Percentiles rank a stretch among this genome's conserved stretches.
Conservation (phyloP, 192 early-diverging fungal genomes). For the Paraglomus occultum region DNA sequence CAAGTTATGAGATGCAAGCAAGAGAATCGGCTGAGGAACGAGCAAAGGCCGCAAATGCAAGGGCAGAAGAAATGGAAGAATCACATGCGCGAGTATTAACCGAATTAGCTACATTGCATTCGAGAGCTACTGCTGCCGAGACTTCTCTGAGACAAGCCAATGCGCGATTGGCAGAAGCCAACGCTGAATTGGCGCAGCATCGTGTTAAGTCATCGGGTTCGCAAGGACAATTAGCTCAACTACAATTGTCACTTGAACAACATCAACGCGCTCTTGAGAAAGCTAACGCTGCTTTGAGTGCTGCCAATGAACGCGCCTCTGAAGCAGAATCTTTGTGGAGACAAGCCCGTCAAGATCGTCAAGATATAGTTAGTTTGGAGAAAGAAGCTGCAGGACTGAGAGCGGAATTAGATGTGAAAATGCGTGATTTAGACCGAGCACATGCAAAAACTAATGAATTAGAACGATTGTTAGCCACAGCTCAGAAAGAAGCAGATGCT, state of each 20-base stretch:
- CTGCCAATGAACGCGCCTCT: conserved; percentile 41
- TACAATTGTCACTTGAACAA: conserved; percentile 45
- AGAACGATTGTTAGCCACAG: conserved; percentile 38
- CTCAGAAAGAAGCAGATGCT: conserved; percentile 42
- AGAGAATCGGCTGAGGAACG: conserved; percentile 47
- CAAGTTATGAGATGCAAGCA: conserved; percentile 45
- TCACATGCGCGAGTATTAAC: conserved; percentile 47
- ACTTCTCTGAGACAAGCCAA: conserved; percentile 38
- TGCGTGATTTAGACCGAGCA: conserved; percentile 40
- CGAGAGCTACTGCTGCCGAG: conserved; percentile 44
- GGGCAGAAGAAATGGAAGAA: conserved; percentile 51
- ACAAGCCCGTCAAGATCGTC: conserved; percentile 41
- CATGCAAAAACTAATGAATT: conserved; percentile 37
- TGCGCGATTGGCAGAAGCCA: conserved; percentile 34
- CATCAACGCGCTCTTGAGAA: conserved; percentile 46
- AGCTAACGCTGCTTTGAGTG: conserved; percentile 36
- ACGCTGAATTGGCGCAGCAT: conserved; percentile 37
- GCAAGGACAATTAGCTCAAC: conserved; percentile 27
- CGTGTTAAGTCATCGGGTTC: conserved; percentile 34
- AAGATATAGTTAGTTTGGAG: conserved; percentile 37
- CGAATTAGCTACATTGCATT: conserved; percentile 44
- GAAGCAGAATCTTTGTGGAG: conserved; percentile 43
- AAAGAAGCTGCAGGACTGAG: conserved; percentile 34
- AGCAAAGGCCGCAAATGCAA: conserved; percentile 41
- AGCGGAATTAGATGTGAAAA: conserved; percentile 39